phyloP scores from a whole-genome alignment of 148 eudicot genomes.

The Drosera capensis region DNA sequence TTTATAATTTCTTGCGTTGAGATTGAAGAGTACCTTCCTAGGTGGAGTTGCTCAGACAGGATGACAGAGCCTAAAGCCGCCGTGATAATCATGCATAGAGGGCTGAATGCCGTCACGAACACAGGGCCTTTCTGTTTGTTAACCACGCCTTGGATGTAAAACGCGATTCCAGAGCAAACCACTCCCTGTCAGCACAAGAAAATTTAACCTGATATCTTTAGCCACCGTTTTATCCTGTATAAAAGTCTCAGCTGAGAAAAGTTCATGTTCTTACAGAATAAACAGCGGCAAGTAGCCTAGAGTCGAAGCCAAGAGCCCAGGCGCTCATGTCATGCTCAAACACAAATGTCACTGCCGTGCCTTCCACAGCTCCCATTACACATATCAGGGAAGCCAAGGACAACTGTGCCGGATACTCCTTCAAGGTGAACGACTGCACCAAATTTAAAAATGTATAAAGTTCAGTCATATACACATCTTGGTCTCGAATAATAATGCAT shows the following conservation, averaged over 20 bases:
- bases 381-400: constrained; percentile 93
- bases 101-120: constrained; percentile 84
- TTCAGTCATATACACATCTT: too few species aligned
- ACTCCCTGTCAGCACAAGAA: constrained; percentile 40
- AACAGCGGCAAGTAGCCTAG: constrained; percentile 54
- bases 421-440: constrained; percentile 55
- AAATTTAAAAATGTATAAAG: not conserved
- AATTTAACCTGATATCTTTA: not conserved
- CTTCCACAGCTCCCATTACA: constrained; percentile 57
- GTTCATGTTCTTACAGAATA: constrained; percentile 46
- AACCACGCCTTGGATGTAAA: constrained; percentile 76
- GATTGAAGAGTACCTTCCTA: constrained; percentile 57
- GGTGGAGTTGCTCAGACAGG: constrained; percentile 54
- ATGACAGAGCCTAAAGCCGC: constrained; percentile 61
- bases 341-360: constrained; percentile 52
- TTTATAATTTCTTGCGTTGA: not conserved
- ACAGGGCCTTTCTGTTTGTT: constrained; percentile 90
- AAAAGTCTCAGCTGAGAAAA: not conserved
- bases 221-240: not conserved
- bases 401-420: constrained; percentile 64
- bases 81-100: constrained; percentile 75
- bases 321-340: constrained; percentile 62
- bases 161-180: constrained; percentile 68
- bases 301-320: constrained; percentile 69
- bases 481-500: not conserved